phyloP scores from a whole-genome alignment of 1,284 basidiomycete genomes.

The Puccinia polysora region DNA sequence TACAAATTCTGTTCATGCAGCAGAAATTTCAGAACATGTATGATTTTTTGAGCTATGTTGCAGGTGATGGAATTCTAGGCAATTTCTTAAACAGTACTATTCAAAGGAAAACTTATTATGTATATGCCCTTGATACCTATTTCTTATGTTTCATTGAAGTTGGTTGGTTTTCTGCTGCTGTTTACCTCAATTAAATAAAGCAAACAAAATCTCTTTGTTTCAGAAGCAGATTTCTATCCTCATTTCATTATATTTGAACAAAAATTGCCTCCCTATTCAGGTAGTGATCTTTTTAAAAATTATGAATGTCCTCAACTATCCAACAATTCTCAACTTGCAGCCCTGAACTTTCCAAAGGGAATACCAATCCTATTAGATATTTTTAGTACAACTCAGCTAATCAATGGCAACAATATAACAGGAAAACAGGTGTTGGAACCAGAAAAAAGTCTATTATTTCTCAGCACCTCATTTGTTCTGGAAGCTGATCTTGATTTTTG shows the following conservation, averaged over 20 bases:
- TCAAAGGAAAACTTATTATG: conserved; percentile 62
- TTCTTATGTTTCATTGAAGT: conserved; percentile 82
- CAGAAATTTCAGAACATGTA: conserved; percentile 65
- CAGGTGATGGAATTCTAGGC: conserved; percentile 83
- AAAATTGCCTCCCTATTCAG: conserved; percentile 51
- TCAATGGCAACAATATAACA: conserved; percentile 65
- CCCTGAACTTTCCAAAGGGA: conserved; percentile 85
- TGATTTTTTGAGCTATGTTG: conserved; percentile 75
- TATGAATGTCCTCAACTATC: conserved; percentile 60
- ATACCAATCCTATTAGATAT: conserved; percentile 13
- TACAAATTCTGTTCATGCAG: conserved; percentile 66
- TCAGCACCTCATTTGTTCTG: conserved; percentile 79
- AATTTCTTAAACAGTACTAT: conserved; percentile 91
- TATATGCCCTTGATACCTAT: conserved; percentile 63
- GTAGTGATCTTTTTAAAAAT: conserved; percentile 54
- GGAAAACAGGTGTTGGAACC: conserved; percentile 63
- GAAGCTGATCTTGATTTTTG: conserved; percentile 75
- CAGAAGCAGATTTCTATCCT: too few species aligned
- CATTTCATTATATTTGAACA: too few species aligned
- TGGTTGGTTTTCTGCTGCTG: conserved; percentile 62
- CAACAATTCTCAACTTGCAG: conserved; percentile 67
- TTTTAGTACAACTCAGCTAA: conserved; percentile 54
- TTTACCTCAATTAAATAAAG: conserved; percentile 20
- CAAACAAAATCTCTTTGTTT: not conserved
- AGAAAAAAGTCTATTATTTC: conserved; percentile 74